A percentile compares a stretch with the other conserved stretches of the same genome.
Conservation (phyloP, 768 basidiomycete genomes). For the Phylloporus arenicola region DNA sequence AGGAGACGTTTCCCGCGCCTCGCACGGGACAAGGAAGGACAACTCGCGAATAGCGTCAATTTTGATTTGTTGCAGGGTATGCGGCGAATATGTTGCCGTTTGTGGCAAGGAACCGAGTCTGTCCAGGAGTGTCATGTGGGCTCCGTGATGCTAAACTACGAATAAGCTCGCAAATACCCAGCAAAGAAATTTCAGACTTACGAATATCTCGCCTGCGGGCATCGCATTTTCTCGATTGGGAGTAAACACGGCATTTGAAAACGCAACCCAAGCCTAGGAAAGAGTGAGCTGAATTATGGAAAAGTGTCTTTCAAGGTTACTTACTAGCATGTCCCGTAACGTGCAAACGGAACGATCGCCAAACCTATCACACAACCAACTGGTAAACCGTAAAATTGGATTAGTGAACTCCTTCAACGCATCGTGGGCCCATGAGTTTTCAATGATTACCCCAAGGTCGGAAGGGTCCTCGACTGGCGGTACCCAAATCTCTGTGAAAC, state of each 20-base stretch:
- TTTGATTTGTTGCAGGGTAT: slow-evolving; percentile 58
- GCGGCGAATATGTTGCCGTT: slow-evolving; percentile 55
- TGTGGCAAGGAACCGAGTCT: slow-evolving; percentile 79
- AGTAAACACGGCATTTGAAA: slow-evolving; percentile 60
- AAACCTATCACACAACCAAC: slow-evolving; percentile 67
- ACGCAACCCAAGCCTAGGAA: slow-evolving; percentile 84
- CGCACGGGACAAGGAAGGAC: slow-evolving; percentile 48
- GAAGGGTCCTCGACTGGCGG: slow-evolving; percentile 67
- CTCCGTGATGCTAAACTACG: slow-evolving; percentile 73
- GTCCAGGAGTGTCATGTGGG: slow-evolving; percentile 88
- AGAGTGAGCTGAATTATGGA: slow-evolving; percentile 1
- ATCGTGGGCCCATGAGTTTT: slow-evolving; percentile 58
- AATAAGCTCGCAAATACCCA: slow-evolving; percentile 10
- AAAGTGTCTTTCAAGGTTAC: slow-evolving; percentile 17
- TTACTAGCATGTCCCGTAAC: slow-evolving; percentile 83
- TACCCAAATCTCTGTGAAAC: slow-evolving; percentile 99
- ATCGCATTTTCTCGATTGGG: slow-evolving; percentile 30
- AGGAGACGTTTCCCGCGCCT: slow-evolving; percentile 18
- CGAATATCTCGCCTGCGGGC: slow-evolving; percentile 55
- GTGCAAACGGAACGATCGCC: slow-evolving; percentile 65
- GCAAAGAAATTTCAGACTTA: slow-evolving; percentile 33
- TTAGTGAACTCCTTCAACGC: slow-evolving; percentile 51
- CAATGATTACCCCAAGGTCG: slow-evolving; percentile 78
- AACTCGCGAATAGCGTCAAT: slow-evolving; percentile 52
- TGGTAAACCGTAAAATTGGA: slow-evolving; percentile 66